Conservation (phyloP, 140 eudicot genomes). For the Cichorium intybus region DNA sequence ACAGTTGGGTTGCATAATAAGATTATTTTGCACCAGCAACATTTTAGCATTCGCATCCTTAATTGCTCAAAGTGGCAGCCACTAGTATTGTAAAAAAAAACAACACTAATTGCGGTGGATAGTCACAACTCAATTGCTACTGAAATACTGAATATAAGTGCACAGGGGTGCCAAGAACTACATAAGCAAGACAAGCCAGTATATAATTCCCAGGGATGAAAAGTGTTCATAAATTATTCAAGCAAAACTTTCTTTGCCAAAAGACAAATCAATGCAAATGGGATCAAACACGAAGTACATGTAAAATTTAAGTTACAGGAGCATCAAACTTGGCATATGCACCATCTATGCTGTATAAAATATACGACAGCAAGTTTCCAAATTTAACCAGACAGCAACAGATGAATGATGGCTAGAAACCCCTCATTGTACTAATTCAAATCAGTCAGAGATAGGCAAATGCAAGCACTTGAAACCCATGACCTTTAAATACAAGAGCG, state of each 20-base stretch:
- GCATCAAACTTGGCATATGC: too few relatives aligned
- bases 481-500: too few relatives aligned
- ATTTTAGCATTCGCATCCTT: not conserved
- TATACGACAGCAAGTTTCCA: too few relatives aligned
- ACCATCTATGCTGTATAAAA: too few relatives aligned
- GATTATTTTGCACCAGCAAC: not conserved
- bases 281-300: too few relatives aligned
- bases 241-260: too few relatives aligned
- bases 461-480: too few relatives aligned
- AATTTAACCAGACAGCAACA: not conserved
- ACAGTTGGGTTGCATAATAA: not conserved
- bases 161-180: not conserved
- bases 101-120: not conserved
- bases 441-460: not conserved
- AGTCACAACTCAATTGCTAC: not conserved
- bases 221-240: too few relatives aligned
- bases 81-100: not conserved
- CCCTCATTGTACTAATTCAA: not conserved
- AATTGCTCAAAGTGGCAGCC: not conserved
- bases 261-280: too few relatives aligned
- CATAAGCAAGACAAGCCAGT: not conserved
- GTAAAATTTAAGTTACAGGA: too few relatives aligned
- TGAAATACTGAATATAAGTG: slow-evolving; percentile 1
- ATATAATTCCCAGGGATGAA: too few relatives aligned
- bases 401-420: not conserved